These are phyloP conservation scores for Coemansia sp. DNA, from an alignment of 192 early-diverging fungal species.

Conservation along the genomic window DNA sequence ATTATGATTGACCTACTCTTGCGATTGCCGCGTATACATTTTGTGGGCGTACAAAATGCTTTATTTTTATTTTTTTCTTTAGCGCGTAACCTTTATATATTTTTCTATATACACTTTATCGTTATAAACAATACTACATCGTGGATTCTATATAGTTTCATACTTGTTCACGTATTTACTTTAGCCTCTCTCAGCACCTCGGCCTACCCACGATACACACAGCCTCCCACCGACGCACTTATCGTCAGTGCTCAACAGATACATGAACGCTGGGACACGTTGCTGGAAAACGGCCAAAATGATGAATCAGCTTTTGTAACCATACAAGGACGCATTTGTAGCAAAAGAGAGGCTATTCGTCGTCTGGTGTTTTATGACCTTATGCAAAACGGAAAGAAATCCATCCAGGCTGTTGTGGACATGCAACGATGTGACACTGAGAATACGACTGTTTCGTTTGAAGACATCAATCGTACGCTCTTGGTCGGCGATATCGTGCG, in stretches of 20 bases:
- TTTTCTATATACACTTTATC: no score
- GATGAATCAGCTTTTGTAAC: not conserved
- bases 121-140: no score
- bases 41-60: no score
- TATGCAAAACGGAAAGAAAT: slow-evolving; percentile 51
- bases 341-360: slow-evolving; percentile 65
- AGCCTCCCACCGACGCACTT: not conserved
- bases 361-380: slow-evolving; percentile 75
- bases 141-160: no score
- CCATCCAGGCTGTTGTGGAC: slow-evolving; percentile 66
- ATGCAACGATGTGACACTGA: slow-evolving; percentile 10
- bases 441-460: slow-evolving; percentile 26
- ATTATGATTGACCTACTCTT: no score
- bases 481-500: slow-evolving; percentile 65
- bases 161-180: no score
- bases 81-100: no score
- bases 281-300: not conserved
- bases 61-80: no score
- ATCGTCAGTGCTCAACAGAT: not conserved
- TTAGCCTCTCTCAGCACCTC: no score
- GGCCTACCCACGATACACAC: slow-evolving; percentile 2
- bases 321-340: slow-evolving; percentile 61
- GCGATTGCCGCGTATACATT: no score
- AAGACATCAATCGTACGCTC: slow-evolving; percentile 38
- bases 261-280: slow-evolving; percentile 1